Evolutionary conservation across 2,329 filamentous ascomycete species (phyloP), one percentile per base, ranked within the genome.

Genomic region (Sordariomycetes sp.): DNA sequence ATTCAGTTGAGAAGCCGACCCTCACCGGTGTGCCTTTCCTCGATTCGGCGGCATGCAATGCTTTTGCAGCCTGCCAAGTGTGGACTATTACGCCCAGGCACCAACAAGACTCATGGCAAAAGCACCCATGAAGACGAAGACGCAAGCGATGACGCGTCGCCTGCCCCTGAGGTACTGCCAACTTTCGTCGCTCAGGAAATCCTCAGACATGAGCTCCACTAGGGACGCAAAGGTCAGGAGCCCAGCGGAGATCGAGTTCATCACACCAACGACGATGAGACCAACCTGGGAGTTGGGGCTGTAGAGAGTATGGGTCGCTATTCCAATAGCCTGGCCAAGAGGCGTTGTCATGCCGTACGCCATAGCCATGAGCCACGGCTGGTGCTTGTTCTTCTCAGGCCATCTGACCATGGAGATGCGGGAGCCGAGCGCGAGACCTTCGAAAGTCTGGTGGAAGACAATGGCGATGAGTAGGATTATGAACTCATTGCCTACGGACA

Each of bases 381-480:
- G 67, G 43, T 59, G 49, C 23, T 45, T 38, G 38, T 61, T 54
- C 28, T 50, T 47, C 7, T 48, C 32, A 3, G 52, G 52, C 61
- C 61, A 66, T 34, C 53, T 54, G 42, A 80, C 65, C 16, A 64
- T 65, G 20, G 76, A 71, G 40, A 82, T 82, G 36, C 78, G 72
- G 3, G 72, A 71, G 16, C 78, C 78, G 4, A 82, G 64, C 10
- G 76, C 78, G 16, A 82, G 66, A 18, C 77, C 77, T 55, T 57
- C 62, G 40, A 67, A 67, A 1, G 59, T 60, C 47, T 71, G 82
- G 48, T 90, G 84, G 55, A 88, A 88, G 34, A 73, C 71, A 45
- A 90, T 86, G 33, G 84, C 84, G 30, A 87, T 69, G 2, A 88
- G 68, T 38, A 90, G 76, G n/a, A 88, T 78, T 35, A 85, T 68